phyloP scores from a whole-genome alignment of 345 rosid species.

The Citrus maxima region DNA sequence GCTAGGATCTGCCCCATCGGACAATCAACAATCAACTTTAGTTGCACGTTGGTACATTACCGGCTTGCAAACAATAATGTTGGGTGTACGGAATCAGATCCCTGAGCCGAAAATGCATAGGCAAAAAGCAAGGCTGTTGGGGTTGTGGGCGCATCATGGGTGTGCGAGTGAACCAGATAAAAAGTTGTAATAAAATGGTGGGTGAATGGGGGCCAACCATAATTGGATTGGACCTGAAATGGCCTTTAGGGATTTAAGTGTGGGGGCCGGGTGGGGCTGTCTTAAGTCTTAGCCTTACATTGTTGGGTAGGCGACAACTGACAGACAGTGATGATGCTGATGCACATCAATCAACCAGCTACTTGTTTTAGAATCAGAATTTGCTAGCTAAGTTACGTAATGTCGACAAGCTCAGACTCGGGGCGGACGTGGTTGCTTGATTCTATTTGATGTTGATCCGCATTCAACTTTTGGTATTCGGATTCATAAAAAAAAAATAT shows the following conservation, averaged over 20 bases:
- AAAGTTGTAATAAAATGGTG: not conserved
- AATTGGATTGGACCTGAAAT: not conserved
- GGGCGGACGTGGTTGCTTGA: not conserved
- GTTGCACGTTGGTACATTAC: not conserved
- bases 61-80: not conserved
- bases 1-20: not conserved
- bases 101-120: slow-evolving; percentile 5
- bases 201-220: slow-evolving; percentile 5
- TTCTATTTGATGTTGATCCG: too few relatives aligned
- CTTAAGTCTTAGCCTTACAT: slow-evolving; percentile 13
- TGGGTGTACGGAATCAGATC: slow-evolving; percentile 18
- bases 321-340: slow-evolving; percentile 8
- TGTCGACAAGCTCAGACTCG: slow-evolving; percentile 15
- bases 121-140: slow-evolving; percentile 22
- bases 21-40: not conserved
- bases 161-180: not conserved
- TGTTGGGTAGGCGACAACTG: slow-evolving; percentile 7
- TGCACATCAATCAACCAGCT: slow-evolving; percentile 6
- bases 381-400: slow-evolving; percentile 25
- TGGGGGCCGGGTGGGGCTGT: slow-evolving; percentile 5
- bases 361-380: not conserved
- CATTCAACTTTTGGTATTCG: too few relatives aligned
- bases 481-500: too few relatives aligned
- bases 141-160: slow-evolving; percentile 24
- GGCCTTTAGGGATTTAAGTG: slow-evolving; percentile 11